phyloP scores from a whole-genome alignment of 352 stramenopile genomes.

The Pythium monospermum region DNA sequence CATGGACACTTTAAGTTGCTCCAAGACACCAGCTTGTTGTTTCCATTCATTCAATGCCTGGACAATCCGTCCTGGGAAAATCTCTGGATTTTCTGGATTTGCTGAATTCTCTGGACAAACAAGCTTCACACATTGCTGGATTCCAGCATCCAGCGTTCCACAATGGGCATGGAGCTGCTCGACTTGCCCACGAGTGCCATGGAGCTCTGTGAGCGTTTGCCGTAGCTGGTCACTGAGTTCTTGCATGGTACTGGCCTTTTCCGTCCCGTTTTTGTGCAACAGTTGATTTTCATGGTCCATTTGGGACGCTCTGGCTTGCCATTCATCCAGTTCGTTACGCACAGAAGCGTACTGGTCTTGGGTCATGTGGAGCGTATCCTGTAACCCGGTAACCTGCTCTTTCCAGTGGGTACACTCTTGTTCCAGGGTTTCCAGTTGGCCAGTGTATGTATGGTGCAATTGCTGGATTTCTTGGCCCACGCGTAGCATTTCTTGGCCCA shows the following conservation, averaged over 20 bases:
- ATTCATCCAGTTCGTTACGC: constrained; percentile 26
- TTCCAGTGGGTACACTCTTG: constrained; percentile 22
- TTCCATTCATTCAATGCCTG: constrained; percentile 19
- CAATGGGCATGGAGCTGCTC: constrained; percentile 33
- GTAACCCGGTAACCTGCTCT: constrained; percentile 9
- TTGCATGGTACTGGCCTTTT: constrained; percentile 48
- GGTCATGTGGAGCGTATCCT: constrained; percentile 16
- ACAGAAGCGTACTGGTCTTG: constrained; percentile 15
- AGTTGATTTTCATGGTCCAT: constrained; percentile 37
- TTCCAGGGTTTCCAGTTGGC: constrained; percentile 16
- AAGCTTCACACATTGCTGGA: constrained; percentile 24
- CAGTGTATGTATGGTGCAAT: constrained; percentile 24
- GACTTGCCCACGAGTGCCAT: constrained; percentile 24
- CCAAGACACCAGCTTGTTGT: constrained; percentile 18
- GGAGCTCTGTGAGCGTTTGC: constrained; percentile 29
- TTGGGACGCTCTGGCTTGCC: constrained; percentile 28
- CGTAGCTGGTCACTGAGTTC: constrained; percentile 57
- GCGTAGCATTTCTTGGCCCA: constrained; percentile 41
- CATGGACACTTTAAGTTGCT: constrained; percentile 45
- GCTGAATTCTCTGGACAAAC: neutral
- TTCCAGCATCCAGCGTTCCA: constrained; percentile 20
- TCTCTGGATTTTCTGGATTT: neutral
- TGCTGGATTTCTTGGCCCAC: constrained; percentile 34
- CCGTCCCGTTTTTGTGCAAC: constrained; percentile 37
- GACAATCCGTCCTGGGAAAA: too few relatives aligned